Evolutionary conservation across 2,329 filamentous ascomycete genomes (phyloP), one percentile per base, ranked within the genome.

Genomic region (Fusarium humuli): DNA sequence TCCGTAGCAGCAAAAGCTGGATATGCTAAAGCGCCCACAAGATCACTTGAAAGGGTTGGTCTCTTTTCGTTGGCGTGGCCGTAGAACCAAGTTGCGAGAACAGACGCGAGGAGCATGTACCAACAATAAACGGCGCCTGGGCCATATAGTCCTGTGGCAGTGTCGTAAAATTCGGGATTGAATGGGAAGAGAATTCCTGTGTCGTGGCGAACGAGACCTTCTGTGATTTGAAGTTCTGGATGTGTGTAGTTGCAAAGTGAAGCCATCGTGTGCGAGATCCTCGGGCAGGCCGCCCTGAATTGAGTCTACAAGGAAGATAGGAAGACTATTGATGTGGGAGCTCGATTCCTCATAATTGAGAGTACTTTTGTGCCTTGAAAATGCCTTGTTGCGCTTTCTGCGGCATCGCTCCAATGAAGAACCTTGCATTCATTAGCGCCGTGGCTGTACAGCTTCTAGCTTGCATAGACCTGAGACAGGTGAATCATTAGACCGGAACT

Each of bases 231-330:
- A 5, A 50, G 45, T 4, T 67, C 62, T 5, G 56, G 64, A 1
- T 67, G 62, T 6, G 49, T 61, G 7, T 67, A 67, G 23, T 67
- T 67, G 23, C 62, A 67, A 13, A 67, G 41, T n/a, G 45, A 52
- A 40, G 40, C 37, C 62, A 67, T 67, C 4, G 11, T 22, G 14
- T 7, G 11, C 3, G 5, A 18, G n/a, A n/a, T n/a, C 14, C 3
- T 11, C 0, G 7, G 3, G 20, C 3, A 30, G 7, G 13, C 22
- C 20, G 32, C 8, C 16, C 8, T 34, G 32, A 8, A 34, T 14
- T 34, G 32, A 34, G 32, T 10, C 18, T 2, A 10, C 5, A 8
- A 18, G 32, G 18, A 34, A 34, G 5, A 2, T 5, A 34, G 32
- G 9, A 34, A 5, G 9, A 5, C 8, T 4, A 16, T 3, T 9